These are phyloP conservation scores for Penicillium mononematosum DNA, from an alignment of 495 filamentous ascomycete species.

Conservation along the genomic window DNA sequence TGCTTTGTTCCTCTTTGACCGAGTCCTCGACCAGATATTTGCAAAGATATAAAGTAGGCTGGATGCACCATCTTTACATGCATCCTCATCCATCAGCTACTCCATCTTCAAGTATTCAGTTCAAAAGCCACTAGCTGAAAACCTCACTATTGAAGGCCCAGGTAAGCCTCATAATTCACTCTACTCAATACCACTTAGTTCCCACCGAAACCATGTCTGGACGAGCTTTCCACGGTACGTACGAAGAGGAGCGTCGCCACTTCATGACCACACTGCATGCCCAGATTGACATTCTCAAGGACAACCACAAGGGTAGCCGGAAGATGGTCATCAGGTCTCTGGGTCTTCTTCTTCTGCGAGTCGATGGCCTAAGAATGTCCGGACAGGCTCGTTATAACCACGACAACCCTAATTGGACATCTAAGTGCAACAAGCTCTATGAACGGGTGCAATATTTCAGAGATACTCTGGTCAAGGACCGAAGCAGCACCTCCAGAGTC, in stretches of 20 bases:
- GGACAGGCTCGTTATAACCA: not conserved
- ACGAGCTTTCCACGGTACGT: not conserved
- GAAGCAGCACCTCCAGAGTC: not conserved
- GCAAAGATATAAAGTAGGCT: not conserved
- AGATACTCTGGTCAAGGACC: not conserved
- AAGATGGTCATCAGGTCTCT: not conserved
- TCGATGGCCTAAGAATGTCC: not conserved
- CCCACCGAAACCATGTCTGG: not conserved
- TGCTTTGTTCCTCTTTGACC: not conserved
- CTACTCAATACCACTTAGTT: not conserved
- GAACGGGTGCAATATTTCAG: not conserved
- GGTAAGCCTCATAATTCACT: not conserved
- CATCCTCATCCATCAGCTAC: not conserved
- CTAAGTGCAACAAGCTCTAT: not conserved
- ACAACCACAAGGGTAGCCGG: not conserved
- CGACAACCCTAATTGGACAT: not conserved
- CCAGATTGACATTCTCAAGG: constrained; percentile 13
- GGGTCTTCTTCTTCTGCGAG: not conserved
- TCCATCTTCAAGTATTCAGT: not conserved
- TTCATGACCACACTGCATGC: constrained; percentile 5
- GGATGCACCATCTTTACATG: not conserved
- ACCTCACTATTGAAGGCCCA: not conserved
- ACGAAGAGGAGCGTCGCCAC: not conserved
- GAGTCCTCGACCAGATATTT: not conserved
- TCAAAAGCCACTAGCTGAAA: not conserved